Evolutionary conservation across 129 eudicot genomes (phyloP).

Genomic region (Artemisia tridentata): DNA sequence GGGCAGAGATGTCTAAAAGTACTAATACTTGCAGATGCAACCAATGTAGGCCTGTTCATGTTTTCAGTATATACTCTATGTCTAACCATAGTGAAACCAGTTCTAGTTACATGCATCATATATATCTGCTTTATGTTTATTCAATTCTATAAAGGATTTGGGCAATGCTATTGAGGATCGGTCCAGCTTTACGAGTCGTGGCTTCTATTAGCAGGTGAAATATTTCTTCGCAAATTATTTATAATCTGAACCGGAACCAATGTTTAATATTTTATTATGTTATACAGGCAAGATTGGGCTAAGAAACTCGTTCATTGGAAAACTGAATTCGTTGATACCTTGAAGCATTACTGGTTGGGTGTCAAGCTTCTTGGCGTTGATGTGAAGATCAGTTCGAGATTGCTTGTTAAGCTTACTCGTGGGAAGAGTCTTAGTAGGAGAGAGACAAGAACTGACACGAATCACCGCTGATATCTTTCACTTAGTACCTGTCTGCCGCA

Average conservation of each 20-base stretch:
- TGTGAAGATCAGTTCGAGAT: slow-evolving; percentile 70
- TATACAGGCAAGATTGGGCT: slow-evolving; percentile 77
- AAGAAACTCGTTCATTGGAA: slow-evolving; percentile 74
- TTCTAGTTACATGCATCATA: no score
- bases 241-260: background rate
- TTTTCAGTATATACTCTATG: no score
- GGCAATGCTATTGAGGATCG: slow-evolving; percentile 62
- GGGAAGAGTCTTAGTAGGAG: slow-evolving; percentile 85
- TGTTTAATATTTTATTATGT: background rate
- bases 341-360: slow-evolving; percentile 83
- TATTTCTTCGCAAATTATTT: slow-evolving; percentile 2
- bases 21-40: no score
- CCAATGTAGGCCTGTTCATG: no score
- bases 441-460: slow-evolving; percentile 83
- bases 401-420: slow-evolving; percentile 70
- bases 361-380: slow-evolving; percentile 81
- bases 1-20: no score
- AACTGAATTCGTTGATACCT: slow-evolving; percentile 67
- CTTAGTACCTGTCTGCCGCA: slow-evolving; percentile 85
- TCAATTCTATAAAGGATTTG: slow-evolving; percentile 54
- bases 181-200: slow-evolving; percentile 71
- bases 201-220: slow-evolving; percentile 73
- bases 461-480: slow-evolving; percentile 87
- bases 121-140: no score
- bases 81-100: no score